Percentiles rank a stretch among this genome's conserved stretches.
Conservation (phyloP, 2,329 filamentous ascomycete genomes). For the Cryphonectria japonica region DNA sequence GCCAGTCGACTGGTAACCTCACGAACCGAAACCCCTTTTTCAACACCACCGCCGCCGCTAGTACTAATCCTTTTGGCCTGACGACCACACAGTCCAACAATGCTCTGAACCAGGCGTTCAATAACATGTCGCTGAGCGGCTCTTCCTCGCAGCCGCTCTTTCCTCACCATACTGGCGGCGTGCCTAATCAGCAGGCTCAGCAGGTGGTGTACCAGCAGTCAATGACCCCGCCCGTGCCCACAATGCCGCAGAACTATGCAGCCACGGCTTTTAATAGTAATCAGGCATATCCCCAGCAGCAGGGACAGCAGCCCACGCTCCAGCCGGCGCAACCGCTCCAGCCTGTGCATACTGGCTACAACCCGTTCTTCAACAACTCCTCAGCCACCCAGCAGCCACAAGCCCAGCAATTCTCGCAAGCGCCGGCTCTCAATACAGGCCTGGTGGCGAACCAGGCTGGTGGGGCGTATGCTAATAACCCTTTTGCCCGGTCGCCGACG, state of each 20-base stretch:
- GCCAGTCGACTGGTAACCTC: slow-evolving; percentile 66
- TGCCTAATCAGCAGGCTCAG: slow-evolving; percentile 48
- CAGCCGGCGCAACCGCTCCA: slow-evolving; percentile 41
- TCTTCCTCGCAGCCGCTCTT: slow-evolving; percentile 63
- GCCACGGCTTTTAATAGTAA: slow-evolving; percentile 46
- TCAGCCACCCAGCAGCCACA: slow-evolving; percentile 40
- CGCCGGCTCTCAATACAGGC: slow-evolving; percentile 46
- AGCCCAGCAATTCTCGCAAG: slow-evolving; percentile 37
- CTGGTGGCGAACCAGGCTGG: slow-evolving; percentile 28
- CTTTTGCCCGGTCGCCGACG: slow-evolving; percentile 54
- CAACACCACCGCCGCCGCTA: slow-evolving; percentile 64
- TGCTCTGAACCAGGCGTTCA: slow-evolving; percentile 69
- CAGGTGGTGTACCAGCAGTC: slow-evolving; percentile 49
- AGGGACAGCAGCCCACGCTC: slow-evolving; percentile 16
- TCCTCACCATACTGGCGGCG: slow-evolving; percentile 74
- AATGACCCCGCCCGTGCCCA: slow-evolving; percentile 47
- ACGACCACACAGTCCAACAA: slow-evolving; percentile 48
- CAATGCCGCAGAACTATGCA: slow-evolving; percentile 46
- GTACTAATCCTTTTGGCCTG: slow-evolving; percentile 61
- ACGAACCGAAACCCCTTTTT: slow-evolving; percentile 62
- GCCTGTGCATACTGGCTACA: slow-evolving; percentile 49
- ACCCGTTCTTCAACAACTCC: slow-evolving; percentile 54
- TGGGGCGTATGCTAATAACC: slow-evolving; percentile 48
- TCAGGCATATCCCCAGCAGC: slow-evolving; percentile 45
- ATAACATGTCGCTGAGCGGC: slow-evolving; percentile 70